Percentiles rank a stretch among this genome's conserved stretches.
Evolutionary conservation across 345 rosid genomes (phyloP).

Genomic region (Ceriops zippeliana): DNA sequence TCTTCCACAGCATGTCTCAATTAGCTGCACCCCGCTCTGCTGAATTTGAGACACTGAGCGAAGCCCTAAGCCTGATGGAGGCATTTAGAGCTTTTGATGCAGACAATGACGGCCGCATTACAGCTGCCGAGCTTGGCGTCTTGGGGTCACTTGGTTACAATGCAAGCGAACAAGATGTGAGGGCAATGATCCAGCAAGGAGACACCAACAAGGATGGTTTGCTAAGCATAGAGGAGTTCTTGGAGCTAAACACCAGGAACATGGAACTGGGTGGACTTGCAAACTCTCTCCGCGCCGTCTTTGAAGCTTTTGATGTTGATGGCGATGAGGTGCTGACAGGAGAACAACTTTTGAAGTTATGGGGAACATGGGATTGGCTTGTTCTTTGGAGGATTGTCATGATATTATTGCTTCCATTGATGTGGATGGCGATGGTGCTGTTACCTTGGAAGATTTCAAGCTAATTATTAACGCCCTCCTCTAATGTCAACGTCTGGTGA

Average conservation of each 20-base stretch:
- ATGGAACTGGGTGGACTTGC: slow-evolving; percentile 41
- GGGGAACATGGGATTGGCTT: slow-evolving; percentile 20
- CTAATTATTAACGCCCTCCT: slow-evolving; percentile 34
- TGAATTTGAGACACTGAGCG: slow-evolving; percentile 45
- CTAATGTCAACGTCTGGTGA: slow-evolving; percentile 7
- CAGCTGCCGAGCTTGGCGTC: slow-evolving; percentile 50
- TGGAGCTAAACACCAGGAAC: slow-evolving; percentile 57
- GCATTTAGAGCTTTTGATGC: slow-evolving; percentile 62
- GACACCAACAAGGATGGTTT: slow-evolving; percentile 48
- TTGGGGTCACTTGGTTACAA: slow-evolving; percentile 51
- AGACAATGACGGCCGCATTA: slow-evolving; percentile 52
- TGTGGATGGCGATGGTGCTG: slow-evolving; percentile 51
- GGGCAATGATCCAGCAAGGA: slow-evolving; percentile 49
- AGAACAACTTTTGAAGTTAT: slow-evolving; percentile 33
- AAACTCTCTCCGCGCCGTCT: slow-evolving; percentile 25
- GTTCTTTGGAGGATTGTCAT: slow-evolving; percentile 36
- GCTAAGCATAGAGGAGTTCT: slow-evolving; percentile 52
- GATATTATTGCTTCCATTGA: slow-evolving; percentile 44
- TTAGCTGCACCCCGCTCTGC: slow-evolving; percentile 22
- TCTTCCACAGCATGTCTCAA: slow-evolving; percentile 36
- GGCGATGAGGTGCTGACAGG: slow-evolving; percentile 35
- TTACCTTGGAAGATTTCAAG: slow-evolving; percentile 39
- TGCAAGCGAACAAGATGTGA: slow-evolving; percentile 44
- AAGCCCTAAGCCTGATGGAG: slow-evolving; percentile 44
- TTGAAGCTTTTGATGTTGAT: slow-evolving; percentile 29